Base-by-base conservation (phyloP, 2,329 filamentous ascomycete genomes). In the Tympanopsis confertula region DNA sequence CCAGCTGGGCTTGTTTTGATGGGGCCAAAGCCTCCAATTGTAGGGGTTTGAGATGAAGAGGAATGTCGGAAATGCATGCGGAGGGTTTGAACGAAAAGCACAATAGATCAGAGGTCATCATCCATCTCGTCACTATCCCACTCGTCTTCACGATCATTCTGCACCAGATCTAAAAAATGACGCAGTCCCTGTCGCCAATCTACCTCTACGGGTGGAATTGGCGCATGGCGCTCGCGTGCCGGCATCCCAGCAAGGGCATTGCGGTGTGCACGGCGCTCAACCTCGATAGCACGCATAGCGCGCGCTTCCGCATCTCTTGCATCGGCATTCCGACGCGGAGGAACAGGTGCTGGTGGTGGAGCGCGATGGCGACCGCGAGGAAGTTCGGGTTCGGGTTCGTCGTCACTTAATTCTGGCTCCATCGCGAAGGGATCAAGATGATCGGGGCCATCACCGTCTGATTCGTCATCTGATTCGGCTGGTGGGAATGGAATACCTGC, bases 61-160 rank as follows among this genome's bases (percentile, higher is more conserved):
- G n/a, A n/a, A n/a, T n/a, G n/a, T n/a, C n/a, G n/a, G n/a, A n/a
- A n/a, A n/a, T n/a, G n/a, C n/a, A n/a, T n/a, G n/a, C n/a, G n/a
- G n/a, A n/a, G n/a, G n/a, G n/a, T n/a, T n/a, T n/a, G n/a, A n/a
- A n/a, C n/a, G n/a, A n/a, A n/a, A 26, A 26, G n/a, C 7, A 26
- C 7, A 26, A 26, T 10, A 26, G n/a, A 7, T 33, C 30, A 33
- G 15, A 33, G 17, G 15, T 33, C 30, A 17, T 65, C 64, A 14
- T 70, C 67, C 37, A 74, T 44, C 46, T 74, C 71, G 48, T 75
- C 71, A 43, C 68, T 73, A 43, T 74, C 69, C 71, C 71, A 75
- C 41, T 65, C 71, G 44, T 74, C 71, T 50, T 75, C 71, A 30
- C 66, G 60, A 42, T 75, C 71, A 37, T 66, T 57, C 39, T 57